Base-by-base conservation (phyloP, 257 asterid species). In the Osmanthus fragrans region DNA sequence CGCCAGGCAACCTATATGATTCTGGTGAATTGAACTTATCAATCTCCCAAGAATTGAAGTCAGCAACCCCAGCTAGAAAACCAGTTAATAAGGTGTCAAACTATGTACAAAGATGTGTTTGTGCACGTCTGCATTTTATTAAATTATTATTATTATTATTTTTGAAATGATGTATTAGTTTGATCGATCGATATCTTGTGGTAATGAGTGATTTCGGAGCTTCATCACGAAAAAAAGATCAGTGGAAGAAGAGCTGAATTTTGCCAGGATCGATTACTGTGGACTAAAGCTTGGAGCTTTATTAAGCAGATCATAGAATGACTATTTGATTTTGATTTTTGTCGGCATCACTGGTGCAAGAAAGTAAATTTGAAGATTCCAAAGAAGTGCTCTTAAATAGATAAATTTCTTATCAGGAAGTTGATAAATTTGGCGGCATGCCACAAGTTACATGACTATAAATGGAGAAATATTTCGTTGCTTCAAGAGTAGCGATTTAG, bases 21-120 rank as follows among this genome's bases (percentile, higher is more conserved):
- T 93, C 97, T 45, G 91, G 91, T 49, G 99, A 93, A 86, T 87
- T 96, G 70, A 67, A 81, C 75, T 56, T 83, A 54, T 85, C 98
- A 33, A 85, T 89, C 74, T 84, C 98, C 70, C 76, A 86, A 37
- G 96, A 93, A 78, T 86, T 91, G 82, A 90, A 93, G 85, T 86
- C 94, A 13, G 89, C 97, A 0, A 87, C 94, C 13, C 96, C 94
- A 7, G 88, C 88, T 30, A 85, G 97, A 76, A 66, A 90, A 18
- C 74, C 88, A 23, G 77, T 83, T 39, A 76, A 77, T 77, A 96
- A 89, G 99, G 99, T 96, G 89, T 65, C 54, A 69, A 49, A 30
- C 51, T 63, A 32, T 64, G 69, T 63, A 19, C 16, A 58, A 21
- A 10, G 12, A 21, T 27, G 69, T 68, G 34, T 51, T 39, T 80